Conservation (phyloP, 2,329 filamentous ascomycete species). For the Diaporthe velutina region DNA sequence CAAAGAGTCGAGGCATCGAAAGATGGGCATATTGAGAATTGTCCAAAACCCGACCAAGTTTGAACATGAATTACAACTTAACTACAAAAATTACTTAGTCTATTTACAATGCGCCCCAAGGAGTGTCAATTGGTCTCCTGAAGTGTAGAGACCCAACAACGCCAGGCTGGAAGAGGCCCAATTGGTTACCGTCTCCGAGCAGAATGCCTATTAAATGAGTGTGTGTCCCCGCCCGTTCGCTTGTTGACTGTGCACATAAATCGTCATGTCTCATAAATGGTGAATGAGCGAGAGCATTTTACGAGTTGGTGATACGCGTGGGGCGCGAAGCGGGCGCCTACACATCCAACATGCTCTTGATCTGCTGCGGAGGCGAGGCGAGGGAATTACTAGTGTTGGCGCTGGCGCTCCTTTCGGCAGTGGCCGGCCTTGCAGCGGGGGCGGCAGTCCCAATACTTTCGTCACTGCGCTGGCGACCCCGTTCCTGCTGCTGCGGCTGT, state of each 20-base stretch:
- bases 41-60: not conserved
- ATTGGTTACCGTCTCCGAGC: constrained; percentile 6
- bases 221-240: not conserved
- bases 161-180: not conserved
- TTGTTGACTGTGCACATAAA: not conserved
- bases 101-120: constrained; percentile 15
- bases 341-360: constrained; percentile 71
- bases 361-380: constrained; percentile 63
- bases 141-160: not conserved
- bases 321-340: constrained; percentile 46
- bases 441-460: constrained; percentile 1
- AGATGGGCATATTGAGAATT: not conserved
- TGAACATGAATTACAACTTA: not conserved
- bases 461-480: constrained; percentile 44
- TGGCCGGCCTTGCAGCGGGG: constrained; percentile 44
- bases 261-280: constrained; percentile 26
- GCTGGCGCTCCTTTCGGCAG: constrained; percentile 58
- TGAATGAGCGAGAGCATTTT: not conserved
- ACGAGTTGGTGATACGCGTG: not conserved
- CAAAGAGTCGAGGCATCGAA: not conserved
- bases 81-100: constrained; percentile 20
- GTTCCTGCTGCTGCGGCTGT: constrained; percentile 38
- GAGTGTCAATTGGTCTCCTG: not conserved
- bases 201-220: constrained; percentile 22
- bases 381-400: constrained; percentile 61